These are phyloP conservation scores for Mariannaea sp. DNA, from an alignment of 2,329 filamentous ascomycete species.

Conservation along the genomic window DNA sequence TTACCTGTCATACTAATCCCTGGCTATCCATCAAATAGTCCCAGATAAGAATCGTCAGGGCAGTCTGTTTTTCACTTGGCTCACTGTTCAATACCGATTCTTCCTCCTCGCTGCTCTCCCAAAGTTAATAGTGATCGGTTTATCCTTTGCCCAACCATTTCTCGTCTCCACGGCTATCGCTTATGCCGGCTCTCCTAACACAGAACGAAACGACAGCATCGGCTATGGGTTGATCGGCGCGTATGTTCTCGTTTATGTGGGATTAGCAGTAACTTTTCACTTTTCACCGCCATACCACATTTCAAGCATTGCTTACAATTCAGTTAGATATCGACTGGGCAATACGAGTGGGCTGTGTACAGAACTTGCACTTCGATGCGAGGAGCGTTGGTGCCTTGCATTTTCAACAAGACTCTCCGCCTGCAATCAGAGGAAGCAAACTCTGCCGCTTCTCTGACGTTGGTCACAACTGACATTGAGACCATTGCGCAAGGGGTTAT, in stretches of 20 bases:
- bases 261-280: not conserved
- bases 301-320: not conserved
- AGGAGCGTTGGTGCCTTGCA: not conserved
- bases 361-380: not conserved
- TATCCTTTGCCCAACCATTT: constrained; percentile 1
- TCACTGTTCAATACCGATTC: not conserved
- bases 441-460: not conserved
- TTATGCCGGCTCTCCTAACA: not conserved
- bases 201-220: not conserved
- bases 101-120: not conserved
- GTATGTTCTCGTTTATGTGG: not conserved
- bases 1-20: not conserved
- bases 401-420: not conserved
- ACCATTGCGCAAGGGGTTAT: not conserved
- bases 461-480: constrained; percentile 1
- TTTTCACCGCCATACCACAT: not conserved
- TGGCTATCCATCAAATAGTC: not conserved
- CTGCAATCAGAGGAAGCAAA: not conserved
- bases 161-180: not conserved
- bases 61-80: not conserved
- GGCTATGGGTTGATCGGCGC: constrained; percentile 2
- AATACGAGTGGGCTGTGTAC: not conserved
- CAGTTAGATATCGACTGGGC: not conserved
- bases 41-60: not conserved
- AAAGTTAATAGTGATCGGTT: not conserved